Base-by-base conservation (phyloP, 345 rosid genomes). In the Dimocarpus longan region DNA sequence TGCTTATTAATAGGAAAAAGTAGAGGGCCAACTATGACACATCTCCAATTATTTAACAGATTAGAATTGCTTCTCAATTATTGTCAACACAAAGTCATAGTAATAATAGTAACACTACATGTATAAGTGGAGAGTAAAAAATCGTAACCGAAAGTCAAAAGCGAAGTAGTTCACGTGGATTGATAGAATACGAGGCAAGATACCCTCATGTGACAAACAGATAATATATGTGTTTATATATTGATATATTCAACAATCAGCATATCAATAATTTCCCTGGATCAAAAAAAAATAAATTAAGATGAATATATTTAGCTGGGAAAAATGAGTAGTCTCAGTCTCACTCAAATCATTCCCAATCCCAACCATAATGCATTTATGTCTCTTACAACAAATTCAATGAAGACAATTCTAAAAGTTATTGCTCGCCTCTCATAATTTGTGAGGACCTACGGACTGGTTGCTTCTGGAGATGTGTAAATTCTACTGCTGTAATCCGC, bases 201-300 rank as follows among this genome's bases (percentile, higher is more conserved):
- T n/a, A 26, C 32, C 28, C 40, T 79, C 84, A 80, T 83, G 85
- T 80, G 82, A 87, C 65, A 74, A 26, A 26, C 85, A 77, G 80
- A 84, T 79, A 85, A 63, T 76, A 60, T 32, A 32, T 32, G 37
- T 32, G 37, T 32, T 2, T 32, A 32, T 32, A 2, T 32, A 32
- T 32, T 32, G 37, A 32, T 32, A 32, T 32, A 32, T 3, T 32
- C 37, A 32, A 32, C 62, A 44, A 28, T 52, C 19, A 48, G n/a
- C 57, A 2, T 66, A 32, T 32, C 1, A 70, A 56, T 39, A 52
- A 52, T 52, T 52, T 50, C 5, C 13, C 57, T 4, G 18, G 18
- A 11, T 10, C 18, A 1, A 13, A 52, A 10, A 52, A 10, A 11
- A 42, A 5, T 42, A 0, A 52, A 52, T 52, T 52, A 52, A 2